A percentile compares a stretch with the other conserved stretches of the same genome.
phyloP scores from a whole-genome alignment of 768 basidiomycete species.

The Lactarius hengduanensis region DNA sequence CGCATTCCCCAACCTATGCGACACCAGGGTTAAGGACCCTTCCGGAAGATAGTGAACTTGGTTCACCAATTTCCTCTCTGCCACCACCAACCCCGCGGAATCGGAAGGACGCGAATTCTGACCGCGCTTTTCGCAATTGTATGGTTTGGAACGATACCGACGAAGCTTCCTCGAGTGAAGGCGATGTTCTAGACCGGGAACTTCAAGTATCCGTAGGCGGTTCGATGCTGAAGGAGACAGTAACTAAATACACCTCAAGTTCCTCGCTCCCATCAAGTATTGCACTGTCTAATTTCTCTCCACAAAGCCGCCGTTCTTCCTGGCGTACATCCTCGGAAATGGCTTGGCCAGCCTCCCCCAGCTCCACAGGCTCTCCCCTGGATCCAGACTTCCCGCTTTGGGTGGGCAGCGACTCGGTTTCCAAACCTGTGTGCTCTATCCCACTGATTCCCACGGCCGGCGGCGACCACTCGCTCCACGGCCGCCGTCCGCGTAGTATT shows the following conservation, averaged over 20 bases:
- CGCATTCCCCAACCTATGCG: conserved; percentile 24
- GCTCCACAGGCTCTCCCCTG: conserved; percentile 18
- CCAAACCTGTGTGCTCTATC: not conserved
- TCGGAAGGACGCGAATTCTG: conserved; percentile 29
- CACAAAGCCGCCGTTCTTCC: conserved; percentile 31
- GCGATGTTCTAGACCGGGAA: conserved; percentile 17
- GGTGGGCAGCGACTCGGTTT: not conserved
- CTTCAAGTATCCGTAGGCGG: conserved; percentile 13
- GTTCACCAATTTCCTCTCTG: conserved; percentile 27
- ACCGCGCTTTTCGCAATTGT: conserved; percentile 32
- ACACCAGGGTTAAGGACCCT: conserved; percentile 43
- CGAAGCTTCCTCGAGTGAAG: conserved; percentile 17
- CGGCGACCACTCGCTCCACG: not conserved
- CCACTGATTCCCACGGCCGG: not conserved
- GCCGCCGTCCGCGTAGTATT: conserved; percentile 18
- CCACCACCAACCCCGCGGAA: conserved; percentile 28
- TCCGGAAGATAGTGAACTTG: conserved; percentile 50
- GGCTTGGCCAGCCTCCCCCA: conserved; percentile 20
- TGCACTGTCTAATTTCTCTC: conserved; percentile 31
- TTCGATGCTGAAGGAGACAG: conserved; percentile 4
- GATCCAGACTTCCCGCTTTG: conserved; percentile 27
- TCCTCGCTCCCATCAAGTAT: conserved; percentile 31
- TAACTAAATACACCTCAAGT: conserved; percentile 10
- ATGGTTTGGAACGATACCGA: conserved; percentile 29
- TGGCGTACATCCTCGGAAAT: conserved; percentile 32